Conservation (phyloP, 345 rosid species). For the Cardiospermum halicacabum region DNA sequence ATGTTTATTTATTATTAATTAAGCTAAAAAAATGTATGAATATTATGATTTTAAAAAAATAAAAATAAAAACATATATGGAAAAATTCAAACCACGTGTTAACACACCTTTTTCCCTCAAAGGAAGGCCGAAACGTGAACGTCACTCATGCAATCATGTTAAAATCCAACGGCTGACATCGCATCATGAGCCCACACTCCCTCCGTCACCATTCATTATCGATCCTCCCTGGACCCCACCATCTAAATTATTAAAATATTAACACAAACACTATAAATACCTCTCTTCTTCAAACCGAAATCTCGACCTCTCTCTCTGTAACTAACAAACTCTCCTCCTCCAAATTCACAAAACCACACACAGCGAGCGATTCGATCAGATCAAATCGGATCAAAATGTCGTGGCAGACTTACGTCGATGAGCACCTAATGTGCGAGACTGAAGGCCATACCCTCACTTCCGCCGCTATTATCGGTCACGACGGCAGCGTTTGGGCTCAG, state of each 20-base stretch:
- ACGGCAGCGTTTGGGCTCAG: slow-evolving; percentile 52
- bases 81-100: slow-evolving; percentile 3
- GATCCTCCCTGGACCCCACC: slow-evolving; percentile 8
- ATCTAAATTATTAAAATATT: neutral
- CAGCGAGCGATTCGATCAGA: neutral
- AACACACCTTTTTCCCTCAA: neutral
- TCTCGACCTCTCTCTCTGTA: too few relatives aligned
- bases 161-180: slow-evolving; percentile 19
- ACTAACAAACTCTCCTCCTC: too few relatives aligned
- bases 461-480: slow-evolving; percentile 46
- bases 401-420: slow-evolving; percentile 52
- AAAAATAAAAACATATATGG: too few relatives aligned
- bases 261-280: slow-evolving; percentile 19
- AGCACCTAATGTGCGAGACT: slow-evolving; percentile 42
- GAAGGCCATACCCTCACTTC: slow-evolving; percentile 39
- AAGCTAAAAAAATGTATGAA: too few relatives aligned
- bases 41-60: too few relatives aligned
- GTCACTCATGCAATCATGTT: slow-evolving; percentile 28
- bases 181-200: neutral
- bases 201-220: neutral
- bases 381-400: slow-evolving; percentile 23
- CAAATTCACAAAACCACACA: neutral
- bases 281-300: slow-evolving; percentile 17
- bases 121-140: slow-evolving; percentile 21
- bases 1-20: too few relatives aligned